These are phyloP conservation scores for Stagonosporopsis chrysanthemi DNA, from an alignment of 2,329 filamentous ascomycete species.

Conservation along the genomic window DNA sequence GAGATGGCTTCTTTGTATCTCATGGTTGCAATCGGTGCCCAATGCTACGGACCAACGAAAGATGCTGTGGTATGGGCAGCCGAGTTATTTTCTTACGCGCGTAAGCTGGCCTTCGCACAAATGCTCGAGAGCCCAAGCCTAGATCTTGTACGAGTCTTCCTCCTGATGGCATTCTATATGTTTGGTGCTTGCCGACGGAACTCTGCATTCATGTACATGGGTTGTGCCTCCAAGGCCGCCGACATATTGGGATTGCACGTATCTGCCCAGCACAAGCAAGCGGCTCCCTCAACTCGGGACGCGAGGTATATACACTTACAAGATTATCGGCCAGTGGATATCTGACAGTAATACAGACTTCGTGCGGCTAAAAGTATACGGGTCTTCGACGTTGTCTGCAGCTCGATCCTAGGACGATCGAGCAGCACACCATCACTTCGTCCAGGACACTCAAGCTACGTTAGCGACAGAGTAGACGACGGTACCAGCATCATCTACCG, in stretches of 20 bases:
- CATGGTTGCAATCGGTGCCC: constrained; percentile 62
- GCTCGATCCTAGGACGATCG: constrained; percentile 59
- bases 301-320: constrained; percentile 21
- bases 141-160: constrained; percentile 60
- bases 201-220: constrained; percentile 69
- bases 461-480: constrained; percentile 1
- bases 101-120: constrained; percentile 57
- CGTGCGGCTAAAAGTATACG: constrained; percentile 58
- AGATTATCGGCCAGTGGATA: too few species aligned
- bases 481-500: constrained; percentile 13
- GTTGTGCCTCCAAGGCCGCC: constrained; percentile 65
- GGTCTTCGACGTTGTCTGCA: constrained; percentile 57
- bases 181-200: constrained; percentile 66
- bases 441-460: constrained; percentile 20
- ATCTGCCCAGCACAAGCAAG: constrained; percentile 37
- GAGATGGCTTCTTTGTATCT: constrained; percentile 46
- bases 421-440: constrained; percentile 35
- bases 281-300: constrained; percentile 11
- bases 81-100: constrained; percentile 59
- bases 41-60: constrained; percentile 47
- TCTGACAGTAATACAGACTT: constrained; percentile 37
- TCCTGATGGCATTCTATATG: constrained; percentile 67
- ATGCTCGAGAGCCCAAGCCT: constrained; percentile 64
- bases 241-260: constrained; percentile 58
- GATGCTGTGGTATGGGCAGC: constrained; percentile 30